These are phyloP conservation scores for Gaultheria prostrata DNA, from an alignment of 148 eudicot species.

Conservation along the genomic window DNA sequence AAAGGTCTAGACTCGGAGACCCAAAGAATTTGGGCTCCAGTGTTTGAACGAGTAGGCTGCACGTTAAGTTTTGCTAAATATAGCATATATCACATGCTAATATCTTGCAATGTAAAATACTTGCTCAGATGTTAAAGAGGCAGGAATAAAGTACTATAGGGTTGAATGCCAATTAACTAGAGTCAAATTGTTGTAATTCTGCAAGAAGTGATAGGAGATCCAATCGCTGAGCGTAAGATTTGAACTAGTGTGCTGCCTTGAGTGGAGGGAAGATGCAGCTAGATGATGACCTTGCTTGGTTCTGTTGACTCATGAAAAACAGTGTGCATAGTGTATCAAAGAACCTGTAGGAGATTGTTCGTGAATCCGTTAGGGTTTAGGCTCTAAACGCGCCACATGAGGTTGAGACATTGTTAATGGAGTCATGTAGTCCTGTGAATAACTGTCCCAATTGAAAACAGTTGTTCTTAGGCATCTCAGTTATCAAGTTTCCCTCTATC, in stretches of 20 bases:
- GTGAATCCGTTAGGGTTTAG: background rate
- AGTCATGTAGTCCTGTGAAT: background rate
- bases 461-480: background rate
- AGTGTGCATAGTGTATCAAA: background rate
- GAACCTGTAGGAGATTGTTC: background rate
- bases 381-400: background rate
- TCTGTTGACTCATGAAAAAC: background rate
- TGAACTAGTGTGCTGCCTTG: slow-evolving; percentile 2
- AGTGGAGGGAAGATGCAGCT: background rate
- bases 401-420: background rate
- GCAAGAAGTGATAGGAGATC: background rate
- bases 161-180: background rate
- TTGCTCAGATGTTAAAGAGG: slow-evolving; percentile 1
- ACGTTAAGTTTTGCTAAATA: background rate
- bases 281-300: background rate
- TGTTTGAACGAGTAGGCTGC: background rate
- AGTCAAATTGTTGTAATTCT: background rate
- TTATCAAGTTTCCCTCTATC: background rate
- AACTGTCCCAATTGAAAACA: background rate
- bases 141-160: background rate
- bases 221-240: background rate
- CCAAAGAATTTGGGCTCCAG: background rate
- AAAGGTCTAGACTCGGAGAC: background rate
- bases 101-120: background rate
- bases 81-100: background rate